These are phyloP conservation scores for Fusarium dimerum DNA, from an alignment of 2,329 filamentous ascomycete species.

Conservation along the genomic window DNA sequence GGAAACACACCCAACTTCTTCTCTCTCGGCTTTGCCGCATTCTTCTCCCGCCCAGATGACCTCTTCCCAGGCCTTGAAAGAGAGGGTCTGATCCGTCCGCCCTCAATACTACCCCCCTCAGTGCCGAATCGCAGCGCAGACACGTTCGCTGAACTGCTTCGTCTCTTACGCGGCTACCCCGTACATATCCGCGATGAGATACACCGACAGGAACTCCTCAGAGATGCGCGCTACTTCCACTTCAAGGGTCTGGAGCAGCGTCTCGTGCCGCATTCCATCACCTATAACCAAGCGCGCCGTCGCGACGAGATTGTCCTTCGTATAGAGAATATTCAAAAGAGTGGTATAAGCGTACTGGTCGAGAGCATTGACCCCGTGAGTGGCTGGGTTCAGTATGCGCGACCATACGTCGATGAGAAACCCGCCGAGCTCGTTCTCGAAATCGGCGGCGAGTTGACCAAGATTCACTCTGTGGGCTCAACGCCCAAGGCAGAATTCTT, in stretches of 20 bases:
- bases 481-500: slow-evolving; percentile 69
- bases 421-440: slow-evolving; percentile 78
- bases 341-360: slow-evolving; percentile 68
- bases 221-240: slow-evolving; percentile 91
- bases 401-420: slow-evolving; percentile 80
- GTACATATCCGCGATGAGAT: slow-evolving; percentile 73
- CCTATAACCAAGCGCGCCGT: slow-evolving; percentile 69
- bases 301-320: slow-evolving; percentile 76
- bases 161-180: slow-evolving; percentile 81
- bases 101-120: slow-evolving; percentile 79
- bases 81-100: slow-evolving; percentile 77
- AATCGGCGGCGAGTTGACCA: slow-evolving; percentile 67
- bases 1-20: slow-evolving; percentile 97
- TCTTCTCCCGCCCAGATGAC: slow-evolving; percentile 78
- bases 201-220: slow-evolving; percentile 75
- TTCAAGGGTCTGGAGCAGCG: slow-evolving; percentile 89
- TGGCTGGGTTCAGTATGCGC: slow-evolving; percentile 73
- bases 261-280: slow-evolving; percentile 75
- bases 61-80: slow-evolving; percentile 85
- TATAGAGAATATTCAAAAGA: slow-evolving; percentile 85
- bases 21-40: slow-evolving; percentile 83
- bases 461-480: slow-evolving; percentile 48
- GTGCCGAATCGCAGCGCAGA: slow-evolving; percentile 82
- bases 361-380: slow-evolving; percentile 36
- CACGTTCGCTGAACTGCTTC: slow-evolving; percentile 79